phyloP scores from a whole-genome alignment of 371 early-diverging fungal genomes.

The Actinomucor elegans region DNA sequence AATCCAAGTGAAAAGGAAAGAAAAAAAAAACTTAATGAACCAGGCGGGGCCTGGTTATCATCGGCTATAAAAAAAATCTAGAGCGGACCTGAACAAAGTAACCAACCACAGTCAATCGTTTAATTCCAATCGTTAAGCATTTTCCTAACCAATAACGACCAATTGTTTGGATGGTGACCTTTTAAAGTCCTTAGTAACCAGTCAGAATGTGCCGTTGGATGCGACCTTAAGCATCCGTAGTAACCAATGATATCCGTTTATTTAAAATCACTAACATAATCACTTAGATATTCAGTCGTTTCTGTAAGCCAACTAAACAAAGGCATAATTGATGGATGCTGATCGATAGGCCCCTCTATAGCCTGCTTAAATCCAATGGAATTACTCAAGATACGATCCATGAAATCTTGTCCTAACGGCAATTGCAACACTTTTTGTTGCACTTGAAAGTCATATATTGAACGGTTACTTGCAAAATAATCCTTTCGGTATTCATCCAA shows the following conservation, averaged over 20 bases:
- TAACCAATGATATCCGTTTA: neutral
- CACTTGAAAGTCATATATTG: slow-evolving; percentile 15
- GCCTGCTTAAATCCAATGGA: slow-evolving; percentile 26
- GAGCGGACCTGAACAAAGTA: neutral
- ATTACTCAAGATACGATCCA: slow-evolving; percentile 16
- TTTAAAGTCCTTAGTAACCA: too few relatives aligned
- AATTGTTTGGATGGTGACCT: too few relatives aligned
- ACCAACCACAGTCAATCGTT: neutral
- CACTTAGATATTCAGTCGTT: slow-evolving; percentile 1
- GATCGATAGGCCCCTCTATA: slow-evolving; percentile 19
- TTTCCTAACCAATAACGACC: too few relatives aligned
- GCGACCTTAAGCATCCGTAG: too few relatives aligned
- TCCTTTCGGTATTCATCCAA: slow-evolving; percentile 2
- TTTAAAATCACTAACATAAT: neutral
- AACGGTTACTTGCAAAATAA: slow-evolving; percentile 3
- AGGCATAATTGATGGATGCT: slow-evolving; percentile 29
- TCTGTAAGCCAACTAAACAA: slow-evolving; percentile 23
- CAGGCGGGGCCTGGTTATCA: slow-evolving; percentile 8
- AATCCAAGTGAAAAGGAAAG: too few relatives aligned
- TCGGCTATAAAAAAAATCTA: too few relatives aligned
- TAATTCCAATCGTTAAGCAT: too few relatives aligned
- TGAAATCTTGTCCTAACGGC: slow-evolving; percentile 32
- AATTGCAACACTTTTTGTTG: slow-evolving; percentile 28
- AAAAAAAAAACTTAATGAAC: slow-evolving; percentile 5
- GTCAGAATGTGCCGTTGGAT: too few relatives aligned